phyloP scores from a whole-genome alignment of 164 flowering plant species.

The Litsea cubeba region DNA sequence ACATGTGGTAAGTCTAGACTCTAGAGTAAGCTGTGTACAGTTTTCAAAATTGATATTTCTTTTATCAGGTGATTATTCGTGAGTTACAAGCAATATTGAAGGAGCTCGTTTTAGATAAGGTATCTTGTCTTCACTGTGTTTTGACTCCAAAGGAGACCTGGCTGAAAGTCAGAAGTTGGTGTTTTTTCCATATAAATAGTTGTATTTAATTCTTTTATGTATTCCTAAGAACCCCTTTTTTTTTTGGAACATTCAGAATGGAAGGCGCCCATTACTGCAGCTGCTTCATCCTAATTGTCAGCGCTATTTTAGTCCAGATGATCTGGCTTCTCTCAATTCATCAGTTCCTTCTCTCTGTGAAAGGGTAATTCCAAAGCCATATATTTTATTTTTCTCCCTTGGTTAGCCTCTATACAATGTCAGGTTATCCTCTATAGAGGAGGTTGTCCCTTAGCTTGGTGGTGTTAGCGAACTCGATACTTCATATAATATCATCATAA shows the following conservation, averaged over 20 bases:
- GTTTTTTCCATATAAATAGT: no score
- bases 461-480: no score
- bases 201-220: not conserved
- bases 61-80: slow-evolving; percentile 55
- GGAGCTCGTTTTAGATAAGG: slow-evolving; percentile 80
- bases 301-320: slow-evolving; percentile 74
- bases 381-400: not conserved
- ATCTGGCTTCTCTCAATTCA: slow-evolving; percentile 48
- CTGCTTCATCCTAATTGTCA: slow-evolving; percentile 81
- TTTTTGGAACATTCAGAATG: slow-evolving; percentile 45
- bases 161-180: not conserved
- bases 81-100: slow-evolving; percentile 56
- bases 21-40: slow-evolving; percentile 1
- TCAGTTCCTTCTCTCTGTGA: slow-evolving; percentile 58
- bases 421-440: not conserved
- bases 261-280: slow-evolving; percentile 71
- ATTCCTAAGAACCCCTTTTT: not conserved
- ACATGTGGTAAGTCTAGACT: not conserved
- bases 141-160: not conserved
- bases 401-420: not conserved
- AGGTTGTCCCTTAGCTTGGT: no score
- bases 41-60: not conserved
- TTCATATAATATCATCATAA: no score
- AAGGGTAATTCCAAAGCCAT: slow-evolving; percentile 32
- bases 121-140: slow-evolving; percentile 11